Base-by-base conservation (phyloP, 2,329 filamentous ascomycete genomes). In the Neoarthrinium moseri region DNA sequence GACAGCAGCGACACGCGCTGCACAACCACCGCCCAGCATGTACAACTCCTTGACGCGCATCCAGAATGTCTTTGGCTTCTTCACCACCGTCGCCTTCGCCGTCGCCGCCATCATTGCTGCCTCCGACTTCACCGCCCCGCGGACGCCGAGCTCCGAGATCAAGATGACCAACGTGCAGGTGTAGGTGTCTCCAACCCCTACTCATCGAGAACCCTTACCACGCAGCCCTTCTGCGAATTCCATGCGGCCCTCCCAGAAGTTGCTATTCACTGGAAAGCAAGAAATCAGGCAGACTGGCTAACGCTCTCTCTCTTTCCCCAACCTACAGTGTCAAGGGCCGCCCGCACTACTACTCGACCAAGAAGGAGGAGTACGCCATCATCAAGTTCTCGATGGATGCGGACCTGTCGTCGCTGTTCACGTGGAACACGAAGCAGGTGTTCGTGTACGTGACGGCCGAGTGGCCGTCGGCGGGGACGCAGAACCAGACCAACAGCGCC, bases 371-470 rank as follows among this genome's bases (percentile, higher is more conserved):
- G 71, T 97, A 96, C 68, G 94, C 92, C 57, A 84, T 94, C 64
- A 86, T 99, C 64, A 87, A 86, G 65, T 99, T 99, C 77, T 89
- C 91, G 60, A 80, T 99, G 49, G 87, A 96, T 61, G 87, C 91
- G 43, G 92, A 99, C 71, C 81, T 99, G 50, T 87, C 84, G 50
- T 86, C 86, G 34, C 88, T 99, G 58, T 97, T 97, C 80, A 95
- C 89, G 63, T 99, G 92, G 94, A 99, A 99, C 77, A 99, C 95
- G 17, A 99, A 99, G 70, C 89, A 97, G 71, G 74, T 99, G 60
- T 99, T 97, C 71, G 84, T 96, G 66, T 99, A 96, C 73, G 84
- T 99, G 48, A 92, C 90, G 45, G 92, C 92, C 45, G 85, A 84
- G 58, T 86, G 83, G 83, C 73, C 76, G 21, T 57, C 60, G 34